Evolutionary conservation across 1,284 basidiomycete genomes (phyloP).

Genomic region (Moesziomyces antarcticus): DNA sequence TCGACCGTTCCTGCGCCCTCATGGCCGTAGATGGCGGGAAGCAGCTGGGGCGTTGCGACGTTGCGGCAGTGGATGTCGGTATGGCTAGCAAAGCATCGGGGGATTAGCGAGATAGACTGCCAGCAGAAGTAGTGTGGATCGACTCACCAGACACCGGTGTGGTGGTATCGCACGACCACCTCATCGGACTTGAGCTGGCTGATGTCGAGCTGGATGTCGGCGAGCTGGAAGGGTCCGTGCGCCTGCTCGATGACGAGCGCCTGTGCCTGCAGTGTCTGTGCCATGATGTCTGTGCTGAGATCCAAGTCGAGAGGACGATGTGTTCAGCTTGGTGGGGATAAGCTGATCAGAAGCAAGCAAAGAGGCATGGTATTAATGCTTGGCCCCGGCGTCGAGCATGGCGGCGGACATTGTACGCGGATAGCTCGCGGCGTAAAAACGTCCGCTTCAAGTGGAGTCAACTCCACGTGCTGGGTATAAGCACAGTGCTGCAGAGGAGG

Average conservation of each 20-base stretch:
- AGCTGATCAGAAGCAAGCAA: too few relatives aligned
- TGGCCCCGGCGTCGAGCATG: too few relatives aligned
- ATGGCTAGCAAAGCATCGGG: conserved; percentile 4
- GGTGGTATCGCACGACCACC: conserved; percentile 20
- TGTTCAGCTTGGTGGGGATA: too few relatives aligned
- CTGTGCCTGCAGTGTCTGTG: conserved; percentile 12
- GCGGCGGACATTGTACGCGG: not conserved
- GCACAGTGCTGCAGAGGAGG: too few relatives aligned
- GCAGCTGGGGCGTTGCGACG: conserved; percentile 1
- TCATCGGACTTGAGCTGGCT: conserved; percentile 17
- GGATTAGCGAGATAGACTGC: too few relatives aligned
- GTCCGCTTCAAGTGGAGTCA: too few relatives aligned
- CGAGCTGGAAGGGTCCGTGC: conserved; percentile 17
- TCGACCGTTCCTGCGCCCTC: conserved; percentile 30
- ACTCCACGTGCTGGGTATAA: too few relatives aligned
- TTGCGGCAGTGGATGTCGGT: conserved; percentile 17
- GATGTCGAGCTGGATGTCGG: conserved; percentile 22
- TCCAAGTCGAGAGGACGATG: too few relatives aligned
- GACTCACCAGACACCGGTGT: conserved; percentile 22
- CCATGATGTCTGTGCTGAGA: not conserved
- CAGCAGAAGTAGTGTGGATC: not conserved
- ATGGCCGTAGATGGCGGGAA: conserved; percentile 28
- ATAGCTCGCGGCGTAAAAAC: not conserved
- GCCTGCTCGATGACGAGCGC: conserved; percentile 21
- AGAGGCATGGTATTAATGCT: too few relatives aligned